A percentile compares a stretch with the other conserved stretches of the same genome.
Conservation (phyloP, 495 filamentous ascomycete genomes). For the Xylaria curta region DNA sequence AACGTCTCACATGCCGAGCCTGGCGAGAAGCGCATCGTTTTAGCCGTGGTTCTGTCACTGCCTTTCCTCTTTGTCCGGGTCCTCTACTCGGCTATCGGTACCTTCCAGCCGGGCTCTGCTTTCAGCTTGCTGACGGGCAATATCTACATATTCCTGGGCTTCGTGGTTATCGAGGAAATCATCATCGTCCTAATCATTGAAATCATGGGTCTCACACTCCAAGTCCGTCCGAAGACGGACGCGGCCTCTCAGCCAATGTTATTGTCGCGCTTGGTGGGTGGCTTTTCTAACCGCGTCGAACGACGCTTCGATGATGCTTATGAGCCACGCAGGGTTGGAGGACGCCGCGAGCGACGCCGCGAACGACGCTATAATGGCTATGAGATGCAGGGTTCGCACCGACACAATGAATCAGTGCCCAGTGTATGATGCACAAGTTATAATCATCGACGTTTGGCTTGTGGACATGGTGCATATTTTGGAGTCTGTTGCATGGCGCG, state of each 20-base stretch:
- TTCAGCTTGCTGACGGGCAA: constrained; percentile 40
- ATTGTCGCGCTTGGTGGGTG: background rate
- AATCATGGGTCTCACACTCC: constrained; percentile 41
- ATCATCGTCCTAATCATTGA: constrained; percentile 43
- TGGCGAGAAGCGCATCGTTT: constrained; percentile 45
- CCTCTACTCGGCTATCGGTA: constrained; percentile 39
- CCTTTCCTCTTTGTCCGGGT: constrained; percentile 50
- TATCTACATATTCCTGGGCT: constrained; percentile 39
- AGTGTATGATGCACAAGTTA: background rate
- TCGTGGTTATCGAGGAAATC: constrained; percentile 49
- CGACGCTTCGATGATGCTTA: background rate
- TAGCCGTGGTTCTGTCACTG: constrained; percentile 39
- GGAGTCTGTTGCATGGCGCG: background rate
- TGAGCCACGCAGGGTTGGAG: constrained; percentile 2
- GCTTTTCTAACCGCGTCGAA: background rate
- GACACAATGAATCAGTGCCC: too few relatives aligned
- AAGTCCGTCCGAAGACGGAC: constrained; percentile 17
- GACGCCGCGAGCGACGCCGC: background rate
- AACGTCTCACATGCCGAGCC: constrained; percentile 34
- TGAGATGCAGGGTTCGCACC: background rate
- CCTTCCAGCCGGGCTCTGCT: constrained; percentile 33
- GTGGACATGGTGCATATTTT: background rate
- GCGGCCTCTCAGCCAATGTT: background rate
- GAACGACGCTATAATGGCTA: background rate
- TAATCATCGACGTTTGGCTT: background rate